A percentile compares a stretch with the other conserved stretches of the same genome.
These are phyloP conservation scores for Colletotrichum euphorbiae DNA, from an alignment of 2,329 filamentous ascomycete species.

Conservation along the genomic window DNA sequence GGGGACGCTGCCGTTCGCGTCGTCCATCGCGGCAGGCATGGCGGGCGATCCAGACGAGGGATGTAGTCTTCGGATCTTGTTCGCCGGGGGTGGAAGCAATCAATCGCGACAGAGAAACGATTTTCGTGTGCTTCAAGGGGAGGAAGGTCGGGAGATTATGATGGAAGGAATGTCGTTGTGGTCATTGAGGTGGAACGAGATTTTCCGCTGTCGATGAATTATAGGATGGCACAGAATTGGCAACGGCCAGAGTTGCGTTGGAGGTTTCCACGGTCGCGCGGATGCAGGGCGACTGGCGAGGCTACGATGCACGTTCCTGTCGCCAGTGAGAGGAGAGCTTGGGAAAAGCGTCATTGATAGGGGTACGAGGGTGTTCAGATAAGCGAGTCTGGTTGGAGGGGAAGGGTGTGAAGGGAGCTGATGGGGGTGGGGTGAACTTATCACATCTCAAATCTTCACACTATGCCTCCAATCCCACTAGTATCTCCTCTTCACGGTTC, in stretches of 20 bases:
- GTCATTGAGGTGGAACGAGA: constrained; percentile 5
- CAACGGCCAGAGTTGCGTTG: constrained; percentile 10
- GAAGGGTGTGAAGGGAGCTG: neutral
- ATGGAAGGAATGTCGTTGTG: neutral
- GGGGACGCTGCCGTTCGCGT: constrained; percentile 43
- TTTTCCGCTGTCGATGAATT: constrained; percentile 27
- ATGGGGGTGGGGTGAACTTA: constrained; percentile 17
- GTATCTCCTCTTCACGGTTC: neutral
- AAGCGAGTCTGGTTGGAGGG: neutral
- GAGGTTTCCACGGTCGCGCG: constrained; percentile 31
- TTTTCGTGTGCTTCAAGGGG: constrained; percentile 1
- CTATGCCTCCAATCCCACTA: constrained; percentile 16
- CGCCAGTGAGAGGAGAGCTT: constrained; percentile 37
- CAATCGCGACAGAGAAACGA: neutral
- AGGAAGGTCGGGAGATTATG: neutral
- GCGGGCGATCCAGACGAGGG: neutral
- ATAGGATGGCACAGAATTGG: constrained; percentile 1
- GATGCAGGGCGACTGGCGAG: constrained; percentile 37
- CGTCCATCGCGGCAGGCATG: constrained; percentile 45
- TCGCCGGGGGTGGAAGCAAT: constrained; percentile 10
- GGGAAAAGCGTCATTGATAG: constrained; percentile 34
- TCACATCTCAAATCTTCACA: constrained; percentile 38
- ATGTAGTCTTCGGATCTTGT: constrained; percentile 9
- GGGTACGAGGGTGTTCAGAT: constrained; percentile 13
- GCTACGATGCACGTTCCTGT: constrained; percentile 39